Evolutionary conservation across 768 basidiomycete species (phyloP).

Genomic region (Tephrocybe rancida): DNA sequence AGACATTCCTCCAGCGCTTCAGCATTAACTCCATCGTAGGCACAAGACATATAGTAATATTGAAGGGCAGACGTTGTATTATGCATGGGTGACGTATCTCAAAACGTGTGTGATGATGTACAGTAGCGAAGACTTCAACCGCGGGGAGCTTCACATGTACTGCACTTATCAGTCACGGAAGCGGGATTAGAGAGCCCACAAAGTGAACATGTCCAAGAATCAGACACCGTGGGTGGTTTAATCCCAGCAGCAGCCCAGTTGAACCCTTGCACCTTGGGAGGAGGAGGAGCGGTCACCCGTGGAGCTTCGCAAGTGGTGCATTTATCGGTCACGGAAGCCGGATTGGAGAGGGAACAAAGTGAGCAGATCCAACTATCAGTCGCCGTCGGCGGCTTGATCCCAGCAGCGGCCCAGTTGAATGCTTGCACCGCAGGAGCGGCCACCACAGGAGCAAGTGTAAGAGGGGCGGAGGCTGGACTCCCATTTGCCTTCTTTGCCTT

Average conservation of each 20-base stretch:
- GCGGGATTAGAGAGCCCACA: conserved; percentile 56
- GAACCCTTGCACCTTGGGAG: not conserved
- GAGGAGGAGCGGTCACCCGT: conserved; percentile 21
- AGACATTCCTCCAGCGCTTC: not conserved
- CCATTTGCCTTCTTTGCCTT: not conserved
- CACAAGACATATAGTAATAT: too few relatives aligned
- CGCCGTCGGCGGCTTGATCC: conserved; percentile 46
- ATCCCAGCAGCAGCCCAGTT: conserved; percentile 51
- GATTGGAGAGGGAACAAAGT: conserved; percentile 53
- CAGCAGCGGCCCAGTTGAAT: conserved; percentile 68
- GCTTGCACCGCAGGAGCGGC: conserved; percentile 28
- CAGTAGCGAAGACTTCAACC: not conserved
- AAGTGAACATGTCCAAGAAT: conserved; percentile 55
- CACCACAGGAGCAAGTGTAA: conserved; percentile 5
- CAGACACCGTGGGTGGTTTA: conserved; percentile 40
- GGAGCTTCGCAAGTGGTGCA: conserved; percentile 49
- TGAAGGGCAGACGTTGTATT: not conserved
- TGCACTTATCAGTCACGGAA: conserved; percentile 44
- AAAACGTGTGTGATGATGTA: not conserved
- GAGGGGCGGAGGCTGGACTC: not conserved
- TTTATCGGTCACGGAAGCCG: conserved; percentile 40
- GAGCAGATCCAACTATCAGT: conserved; percentile 57
- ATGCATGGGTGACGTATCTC: not conserved
- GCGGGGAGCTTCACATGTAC: conserved; percentile 45
- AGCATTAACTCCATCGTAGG: conserved; percentile 1